These are phyloP conservation scores for Cruciata laevipes DNA, from an alignment of 257 asterid species.

Conservation along the genomic window DNA sequence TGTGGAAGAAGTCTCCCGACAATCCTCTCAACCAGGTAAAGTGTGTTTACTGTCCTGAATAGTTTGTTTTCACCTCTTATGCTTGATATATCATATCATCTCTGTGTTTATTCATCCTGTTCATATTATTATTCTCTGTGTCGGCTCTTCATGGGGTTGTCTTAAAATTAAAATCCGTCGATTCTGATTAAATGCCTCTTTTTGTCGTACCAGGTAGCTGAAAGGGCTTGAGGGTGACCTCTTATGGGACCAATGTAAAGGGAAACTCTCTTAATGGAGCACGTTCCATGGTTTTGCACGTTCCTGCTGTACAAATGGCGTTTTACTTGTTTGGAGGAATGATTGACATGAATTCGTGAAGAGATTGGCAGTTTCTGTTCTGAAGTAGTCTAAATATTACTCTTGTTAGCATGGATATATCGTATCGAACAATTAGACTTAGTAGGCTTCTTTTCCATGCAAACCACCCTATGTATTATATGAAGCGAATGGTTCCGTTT, in stretches of 20 bases:
- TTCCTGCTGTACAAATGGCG: not conserved
- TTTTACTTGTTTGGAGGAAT: not conserved
- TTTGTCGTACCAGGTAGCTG: slow-evolving; percentile 24
- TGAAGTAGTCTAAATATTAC: not conserved
- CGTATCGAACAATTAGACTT: not conserved
- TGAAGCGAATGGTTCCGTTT: not conserved
- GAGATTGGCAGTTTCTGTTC: not conserved
- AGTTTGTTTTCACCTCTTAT: not conserved
- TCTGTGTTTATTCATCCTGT: not conserved
- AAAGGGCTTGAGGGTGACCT: slow-evolving; percentile 16
- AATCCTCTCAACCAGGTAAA: slow-evolving; percentile 83
- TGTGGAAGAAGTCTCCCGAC: slow-evolving; percentile 94
- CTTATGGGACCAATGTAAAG: slow-evolving; percentile 1
- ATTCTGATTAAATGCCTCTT: not conserved
- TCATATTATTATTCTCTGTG: not conserved
- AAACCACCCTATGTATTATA: not conserved
- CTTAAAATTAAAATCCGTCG: not conserved
- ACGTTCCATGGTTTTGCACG: not conserved
- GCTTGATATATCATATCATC: no score
- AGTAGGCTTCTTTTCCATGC: not conserved
- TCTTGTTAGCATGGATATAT: not conserved
- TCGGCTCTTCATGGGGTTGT: not conserved
- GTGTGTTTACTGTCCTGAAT: not conserved
- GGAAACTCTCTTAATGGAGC: slow-evolving; percentile 3
- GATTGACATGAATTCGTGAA: not conserved